A percentile compares a stretch with the other conserved stretches of the same genome.
Conservation (phyloP, 352 stramenopile genomes). For the Globisporangium sylvaticum region DNA sequence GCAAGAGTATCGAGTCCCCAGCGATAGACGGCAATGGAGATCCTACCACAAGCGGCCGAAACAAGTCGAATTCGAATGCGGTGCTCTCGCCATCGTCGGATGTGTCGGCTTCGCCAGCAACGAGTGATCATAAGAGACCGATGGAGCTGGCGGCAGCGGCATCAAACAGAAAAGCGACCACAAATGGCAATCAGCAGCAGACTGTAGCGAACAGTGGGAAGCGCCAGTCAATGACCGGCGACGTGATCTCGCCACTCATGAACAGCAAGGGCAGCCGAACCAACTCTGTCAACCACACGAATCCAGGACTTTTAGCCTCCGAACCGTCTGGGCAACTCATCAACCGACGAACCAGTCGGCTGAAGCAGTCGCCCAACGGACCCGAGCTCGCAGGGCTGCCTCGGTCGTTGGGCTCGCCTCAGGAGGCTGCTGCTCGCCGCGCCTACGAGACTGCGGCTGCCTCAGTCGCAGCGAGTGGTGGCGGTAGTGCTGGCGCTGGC, state of each 20-base stretch:
- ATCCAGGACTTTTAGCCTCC: constrained; percentile 1
- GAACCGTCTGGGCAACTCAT: constrained; percentile 21
- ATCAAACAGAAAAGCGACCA: not conserved
- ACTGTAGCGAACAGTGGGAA: not conserved
- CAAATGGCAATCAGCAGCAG: not conserved
- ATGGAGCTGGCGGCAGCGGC: no score
- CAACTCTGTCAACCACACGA: constrained; percentile 11
- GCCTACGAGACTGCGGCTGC: constrained; percentile 17
- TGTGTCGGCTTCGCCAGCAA: not conserved
- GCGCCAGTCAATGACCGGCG: not conserved
- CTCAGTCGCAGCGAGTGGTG: constrained; percentile 8
- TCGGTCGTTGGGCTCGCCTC: constrained; percentile 18
- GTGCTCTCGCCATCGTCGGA: constrained; percentile 7
- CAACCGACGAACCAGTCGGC: constrained; percentile 42
- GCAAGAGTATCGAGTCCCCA: constrained; percentile 23
- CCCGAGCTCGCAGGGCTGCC: constrained; percentile 28
- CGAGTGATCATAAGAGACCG: not conserved
- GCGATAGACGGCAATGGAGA: constrained; percentile 6
- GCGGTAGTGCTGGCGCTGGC: not conserved
- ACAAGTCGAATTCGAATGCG: not conserved
- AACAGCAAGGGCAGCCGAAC: constrained; percentile 3
- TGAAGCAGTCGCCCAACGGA: constrained; percentile 42
- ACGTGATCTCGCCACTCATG: constrained; percentile 6
- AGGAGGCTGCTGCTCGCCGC: constrained; percentile 14
- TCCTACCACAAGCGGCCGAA: not conserved